Conservation (phyloP, 108 stramenopile genomes). For the Nitzschia sp. region DNA sequence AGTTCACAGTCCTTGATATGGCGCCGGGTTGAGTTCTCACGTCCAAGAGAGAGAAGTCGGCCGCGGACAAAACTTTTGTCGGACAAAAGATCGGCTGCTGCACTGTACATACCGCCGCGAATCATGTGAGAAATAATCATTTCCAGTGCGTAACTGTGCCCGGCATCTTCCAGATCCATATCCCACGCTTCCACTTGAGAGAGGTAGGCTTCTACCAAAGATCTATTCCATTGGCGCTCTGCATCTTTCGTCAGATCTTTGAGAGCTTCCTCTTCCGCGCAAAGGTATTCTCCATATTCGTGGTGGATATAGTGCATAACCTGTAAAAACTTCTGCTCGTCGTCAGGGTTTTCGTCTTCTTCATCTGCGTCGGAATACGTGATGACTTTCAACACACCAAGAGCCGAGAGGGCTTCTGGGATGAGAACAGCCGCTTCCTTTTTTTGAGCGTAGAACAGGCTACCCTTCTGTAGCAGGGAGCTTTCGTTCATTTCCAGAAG, state of each 20-base stretch:
- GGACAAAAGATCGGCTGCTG: slow-evolving; percentile 52
- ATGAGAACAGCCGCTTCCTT: slow-evolving; percentile 67
- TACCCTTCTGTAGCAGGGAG: slow-evolving; percentile 57
- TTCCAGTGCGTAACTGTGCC: slow-evolving; percentile 67
- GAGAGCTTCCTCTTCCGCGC: slow-evolving; percentile 46
- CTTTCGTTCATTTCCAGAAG: slow-evolving; percentile 56
- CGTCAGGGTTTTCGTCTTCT: slow-evolving; percentile 39
- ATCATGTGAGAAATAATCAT: slow-evolving; percentile 73
- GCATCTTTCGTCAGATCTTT: slow-evolving; percentile 52
- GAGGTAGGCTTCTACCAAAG: slow-evolving; percentile 58
- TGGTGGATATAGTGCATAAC: slow-evolving; percentile 64
- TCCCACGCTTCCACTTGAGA: slow-evolving; percentile 54
- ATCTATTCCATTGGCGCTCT: slow-evolving; percentile 66
- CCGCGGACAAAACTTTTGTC: slow-evolving; percentile 70
- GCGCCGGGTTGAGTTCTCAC: slow-evolving; percentile 53
- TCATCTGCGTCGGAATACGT: slow-evolving; percentile 37
- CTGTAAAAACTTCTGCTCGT: slow-evolving; percentile 58
- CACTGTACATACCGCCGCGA: slow-evolving; percentile 61
- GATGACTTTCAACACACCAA: slow-evolving; percentile 63
- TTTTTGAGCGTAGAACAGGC: slow-evolving; percentile 58
- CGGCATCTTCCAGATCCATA: slow-evolving; percentile 51
- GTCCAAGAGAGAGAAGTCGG: slow-evolving; percentile 59
- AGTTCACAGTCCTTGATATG: slow-evolving; percentile 72
- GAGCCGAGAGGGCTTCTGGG: slow-evolving; percentile 66
- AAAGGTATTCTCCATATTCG: slow-evolving; percentile 58